Evolutionary conservation across 1,284 basidiomycete species (phyloP).

Genomic region (Ganoderma sp.): DNA sequence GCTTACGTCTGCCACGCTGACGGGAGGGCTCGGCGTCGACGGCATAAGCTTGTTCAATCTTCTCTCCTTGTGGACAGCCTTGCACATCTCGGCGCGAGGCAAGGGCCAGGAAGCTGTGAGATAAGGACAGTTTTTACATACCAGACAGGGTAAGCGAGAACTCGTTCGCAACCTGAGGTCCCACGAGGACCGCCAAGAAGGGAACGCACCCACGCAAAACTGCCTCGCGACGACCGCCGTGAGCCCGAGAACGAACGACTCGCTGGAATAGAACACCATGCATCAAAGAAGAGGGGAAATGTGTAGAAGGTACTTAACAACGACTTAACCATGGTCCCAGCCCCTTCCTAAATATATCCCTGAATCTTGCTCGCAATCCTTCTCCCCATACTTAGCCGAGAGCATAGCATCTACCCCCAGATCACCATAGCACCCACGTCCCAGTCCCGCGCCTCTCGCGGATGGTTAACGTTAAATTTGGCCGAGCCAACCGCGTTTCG

Average conservation of each 20-base stretch:
- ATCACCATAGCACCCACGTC: not conserved
- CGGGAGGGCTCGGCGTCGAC: no score
- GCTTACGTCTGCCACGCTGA: no score
- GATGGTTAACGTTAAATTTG: not conserved
- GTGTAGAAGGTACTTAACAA: no score
- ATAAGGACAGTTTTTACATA: no score
- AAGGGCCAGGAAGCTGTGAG: no score
- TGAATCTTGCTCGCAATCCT: not conserved
- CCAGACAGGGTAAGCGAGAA: no score
- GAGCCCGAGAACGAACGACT: not conserved
- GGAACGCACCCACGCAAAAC: not conserved
- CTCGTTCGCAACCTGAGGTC: no score
- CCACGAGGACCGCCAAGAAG: not conserved
- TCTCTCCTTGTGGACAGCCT: no score
- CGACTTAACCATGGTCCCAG: conserved; percentile 1
- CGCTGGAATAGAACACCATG: not conserved
- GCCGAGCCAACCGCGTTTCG: not conserved
- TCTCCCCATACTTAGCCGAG: not conserved
- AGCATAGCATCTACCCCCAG: not conserved
- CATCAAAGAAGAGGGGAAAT: not conserved
- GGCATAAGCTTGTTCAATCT: no score
- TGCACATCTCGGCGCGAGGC: no score
- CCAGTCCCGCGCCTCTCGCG: not conserved
- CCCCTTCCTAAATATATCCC: not conserved
- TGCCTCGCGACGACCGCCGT: not conserved